phyloP scores from a whole-genome alignment of 345 rosid genomes.

The Citrus unshiu region DNA sequence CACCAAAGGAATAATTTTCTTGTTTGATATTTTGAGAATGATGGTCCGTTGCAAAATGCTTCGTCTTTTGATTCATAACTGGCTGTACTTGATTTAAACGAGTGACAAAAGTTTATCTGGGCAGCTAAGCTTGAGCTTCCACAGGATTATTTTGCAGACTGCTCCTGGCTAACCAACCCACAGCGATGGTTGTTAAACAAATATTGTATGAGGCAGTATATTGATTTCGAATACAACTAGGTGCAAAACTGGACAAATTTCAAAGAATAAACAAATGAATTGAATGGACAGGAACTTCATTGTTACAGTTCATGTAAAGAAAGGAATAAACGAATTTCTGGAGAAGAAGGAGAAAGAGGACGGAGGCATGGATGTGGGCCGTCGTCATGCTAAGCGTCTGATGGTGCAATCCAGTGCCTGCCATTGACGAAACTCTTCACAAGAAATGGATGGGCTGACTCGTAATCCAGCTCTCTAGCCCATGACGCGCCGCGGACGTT shows the following conservation, averaged over 20 bases:
- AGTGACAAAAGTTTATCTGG: neutral
- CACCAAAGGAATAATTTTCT: neutral
- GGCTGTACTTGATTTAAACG: neutral
- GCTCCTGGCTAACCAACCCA: neutral
- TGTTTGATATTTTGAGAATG: neutral
- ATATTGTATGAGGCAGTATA: neutral
- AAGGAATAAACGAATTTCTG: slow-evolving; percentile 7
- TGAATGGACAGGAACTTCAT: neutral
- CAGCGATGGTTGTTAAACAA: too few species aligned
- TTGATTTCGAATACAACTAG: neutral
- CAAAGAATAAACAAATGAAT: slow-evolving; percentile 15
- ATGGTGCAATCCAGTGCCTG: slow-evolving; percentile 83
- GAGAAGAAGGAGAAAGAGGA: too few species aligned
- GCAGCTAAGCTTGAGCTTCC: too few species aligned
- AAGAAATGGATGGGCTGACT: slow-evolving; percentile 74
- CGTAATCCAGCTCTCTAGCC: slow-evolving; percentile 82
- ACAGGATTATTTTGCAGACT: neutral
- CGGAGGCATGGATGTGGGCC: neutral
- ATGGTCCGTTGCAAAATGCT: neutral
- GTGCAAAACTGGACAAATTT: neutral
- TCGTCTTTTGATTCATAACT: neutral
- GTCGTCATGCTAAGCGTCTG: slow-evolving; percentile 48
- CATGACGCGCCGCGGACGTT: slow-evolving; percentile 76
- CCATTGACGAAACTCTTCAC: slow-evolving; percentile 94
- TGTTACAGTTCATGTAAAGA: neutral